phyloP scores from a whole-genome alignment of 2,329 filamentous ascomycete genomes.

The Mycosphaerella sp. region DNA sequence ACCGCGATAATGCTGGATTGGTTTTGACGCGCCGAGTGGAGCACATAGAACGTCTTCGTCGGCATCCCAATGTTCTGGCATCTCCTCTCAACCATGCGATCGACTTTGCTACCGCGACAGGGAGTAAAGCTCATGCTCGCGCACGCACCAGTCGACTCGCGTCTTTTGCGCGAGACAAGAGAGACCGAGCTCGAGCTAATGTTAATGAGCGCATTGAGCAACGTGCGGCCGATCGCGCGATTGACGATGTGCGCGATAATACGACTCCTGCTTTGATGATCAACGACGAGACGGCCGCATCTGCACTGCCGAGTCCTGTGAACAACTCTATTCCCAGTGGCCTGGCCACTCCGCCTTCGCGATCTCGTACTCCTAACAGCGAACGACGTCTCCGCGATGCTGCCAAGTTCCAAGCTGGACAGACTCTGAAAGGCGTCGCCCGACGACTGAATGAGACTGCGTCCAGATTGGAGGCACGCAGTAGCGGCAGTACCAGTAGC shows the following conservation, averaged over 20 bases:
- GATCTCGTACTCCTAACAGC: constrained; percentile 14
- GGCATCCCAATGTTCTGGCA: constrained; percentile 21
- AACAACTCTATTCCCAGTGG: constrained; percentile 5
- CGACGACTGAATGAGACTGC: constrained; percentile 19
- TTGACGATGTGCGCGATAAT: constrained; percentile 8
- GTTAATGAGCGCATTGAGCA: constrained; percentile 17
- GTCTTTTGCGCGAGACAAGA: constrained; percentile 19
- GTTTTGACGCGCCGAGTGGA: constrained; percentile 50
- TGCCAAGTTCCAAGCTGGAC: constrained; percentile 16
- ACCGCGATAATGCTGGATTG: constrained; percentile 46
- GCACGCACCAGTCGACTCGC: constrained; percentile 18
- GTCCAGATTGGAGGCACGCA: constrained; percentile 14
- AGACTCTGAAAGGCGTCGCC: constrained; percentile 18
- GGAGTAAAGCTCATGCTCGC: constrained; percentile 17
- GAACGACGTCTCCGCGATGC: constrained; percentile 19
- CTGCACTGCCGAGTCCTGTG: constrained; percentile 9
- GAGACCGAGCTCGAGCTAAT: constrained; percentile 17
- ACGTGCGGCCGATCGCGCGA: constrained; percentile 12
- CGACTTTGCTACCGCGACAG: constrained; percentile 20
- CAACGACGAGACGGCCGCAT: constrained; percentile 5
- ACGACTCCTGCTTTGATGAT: constrained; percentile 9
- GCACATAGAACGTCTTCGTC: constrained; percentile 27
- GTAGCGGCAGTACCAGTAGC: not conserved
- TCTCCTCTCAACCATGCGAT: constrained; percentile 22
- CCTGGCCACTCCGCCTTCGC: constrained; percentile 11